Base-by-base conservation (phyloP, 2,329 filamentous ascomycete species). In the Aquanectria penicillioides region DNA sequence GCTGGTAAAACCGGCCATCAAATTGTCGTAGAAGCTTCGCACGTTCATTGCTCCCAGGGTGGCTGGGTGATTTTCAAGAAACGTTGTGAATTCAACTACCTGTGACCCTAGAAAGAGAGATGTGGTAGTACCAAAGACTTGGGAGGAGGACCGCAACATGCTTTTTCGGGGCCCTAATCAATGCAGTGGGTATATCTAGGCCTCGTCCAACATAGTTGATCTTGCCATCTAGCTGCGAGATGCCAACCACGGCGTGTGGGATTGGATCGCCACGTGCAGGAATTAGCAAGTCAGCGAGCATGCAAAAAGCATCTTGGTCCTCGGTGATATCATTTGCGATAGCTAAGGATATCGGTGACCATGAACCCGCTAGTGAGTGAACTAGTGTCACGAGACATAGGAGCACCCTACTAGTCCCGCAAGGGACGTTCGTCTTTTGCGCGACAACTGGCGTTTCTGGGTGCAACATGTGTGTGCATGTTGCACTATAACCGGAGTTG, bases 81-180 rank as follows among this genome's bases (percentile, higher is more conserved):
- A 33, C 1, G 8, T 34, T 5, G 33, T 4, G 15, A 40, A 56
- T 13, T 47, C 52, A 3, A 23, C 43, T 2, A 10, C n/a, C 6
- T 20, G 12, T 2, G 69, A 55, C n/a, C 78, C 82, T 5, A 75
- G 61, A 59, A 80, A 81, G 65, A 85, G 83, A 1, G 77, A n/a
- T 74, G 66, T 84, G 82, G 59, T 76, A 80, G 56, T 85, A 83
- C 81, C 82, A 85, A 18, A 86, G 74, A 3, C 83, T 82, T 0
- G 82, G 82, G 71, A 85, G 79, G 8, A 82, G 65, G 9, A 80
- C 75, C 5, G 12, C n/a, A 5, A 55, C 51, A n/a, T n/a, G 6
- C 9, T 11, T 33, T 5, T 10, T 25, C 4, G 17, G 25, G 5
- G 17, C 23, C 18, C 4, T 9, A 54, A 15, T 9, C 29, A 13